phyloP scores from a whole-genome alignment of 441 rosid species.

The Gossypium schwendimanii region DNA sequence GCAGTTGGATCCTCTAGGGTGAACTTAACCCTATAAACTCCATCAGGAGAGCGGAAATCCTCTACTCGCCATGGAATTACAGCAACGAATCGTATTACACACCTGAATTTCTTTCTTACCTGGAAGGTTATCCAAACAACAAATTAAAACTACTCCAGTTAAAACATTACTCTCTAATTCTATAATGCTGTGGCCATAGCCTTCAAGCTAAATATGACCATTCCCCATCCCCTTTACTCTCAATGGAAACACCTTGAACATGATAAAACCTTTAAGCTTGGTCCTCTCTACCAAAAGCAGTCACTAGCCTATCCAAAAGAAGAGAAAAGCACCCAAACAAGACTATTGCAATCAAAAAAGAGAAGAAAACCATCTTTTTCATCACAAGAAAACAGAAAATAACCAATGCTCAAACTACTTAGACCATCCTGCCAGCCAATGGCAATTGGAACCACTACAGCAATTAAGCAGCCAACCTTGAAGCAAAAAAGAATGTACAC shows the following conservation, averaged over 20 bases:
- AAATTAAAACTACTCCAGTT: not conserved
- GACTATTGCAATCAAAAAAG: not conserved
- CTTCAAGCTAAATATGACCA: not conserved
- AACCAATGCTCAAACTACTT: not conserved
- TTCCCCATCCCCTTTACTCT: not conserved
- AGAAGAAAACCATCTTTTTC: not conserved
- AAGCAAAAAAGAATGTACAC: not conserved
- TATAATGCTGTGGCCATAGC: not conserved
- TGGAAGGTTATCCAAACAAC: constrained; percentile 20
- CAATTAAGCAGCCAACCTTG: not conserved
- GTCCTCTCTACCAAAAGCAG: not conserved
- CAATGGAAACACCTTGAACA: not conserved
- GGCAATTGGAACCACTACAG: not conserved
- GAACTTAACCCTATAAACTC: constrained; percentile 44
- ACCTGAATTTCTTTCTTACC: constrained; percentile 69
- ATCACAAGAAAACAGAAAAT: not conserved
- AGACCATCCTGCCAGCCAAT: not conserved
- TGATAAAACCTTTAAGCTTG: not conserved
- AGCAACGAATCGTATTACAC: constrained; percentile 55
- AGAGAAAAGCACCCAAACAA: not conserved
- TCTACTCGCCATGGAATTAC: constrained; percentile 49
- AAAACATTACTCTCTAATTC: not conserved
- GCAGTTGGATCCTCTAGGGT: constrained; percentile 90
- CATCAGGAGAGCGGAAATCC: constrained; percentile 35
- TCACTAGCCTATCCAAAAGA: not conserved